Evolutionary conservation across 2,329 filamentous ascomycete species (phyloP), one percentile per base, ranked within the genome.

Genomic region (Colletotrichum tanaceti): DNA sequence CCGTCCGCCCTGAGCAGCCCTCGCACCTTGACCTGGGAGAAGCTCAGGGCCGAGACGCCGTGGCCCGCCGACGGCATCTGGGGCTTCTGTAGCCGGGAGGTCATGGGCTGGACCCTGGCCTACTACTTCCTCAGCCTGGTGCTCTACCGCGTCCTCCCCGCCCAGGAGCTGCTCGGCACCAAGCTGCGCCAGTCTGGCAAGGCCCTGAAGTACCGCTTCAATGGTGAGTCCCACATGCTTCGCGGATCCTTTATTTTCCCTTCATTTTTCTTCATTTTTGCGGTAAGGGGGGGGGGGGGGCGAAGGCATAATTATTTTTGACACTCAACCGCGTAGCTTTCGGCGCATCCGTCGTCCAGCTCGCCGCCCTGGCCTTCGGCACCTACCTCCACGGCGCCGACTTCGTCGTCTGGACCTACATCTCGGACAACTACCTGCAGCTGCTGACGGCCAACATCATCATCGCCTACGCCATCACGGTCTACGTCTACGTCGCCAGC

Each of bases 171-270:
- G 1, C 84, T 92, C 65, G 94, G 94, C 16, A 89, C 87, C 1
- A 84, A 89, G 75, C 81, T 97, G 71, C 80, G 84, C 24, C 88
- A 85, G 53, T 78, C 76, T 52, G 92, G 92, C 20, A 90, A 89
- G 18, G 88, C 86, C 67, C 85, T 94, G 68, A 90, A 89, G 79
- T 97, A 97, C 80, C 91, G 92, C 71, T 91, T 97, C 77, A 93
- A 92, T 74, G 84, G 89, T 90, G 77, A 72, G 79, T 32, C 52
- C 11, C 5, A 7, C 5, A 7, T 24, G 28, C 28, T 32, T 32
- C 7, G 9, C 28, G 9, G 1, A 32, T 32, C 9, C 28, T 32
- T 32, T 32, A 9, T 32, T 1, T 32, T 5, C 0, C 6, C n/a
- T 1, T 20, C 7, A 11, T 3, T 0, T n/a, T 46, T 7, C 13